Conservation (phyloP, 768 basidiomycete species). For the Boletus subparvulus region DNA sequence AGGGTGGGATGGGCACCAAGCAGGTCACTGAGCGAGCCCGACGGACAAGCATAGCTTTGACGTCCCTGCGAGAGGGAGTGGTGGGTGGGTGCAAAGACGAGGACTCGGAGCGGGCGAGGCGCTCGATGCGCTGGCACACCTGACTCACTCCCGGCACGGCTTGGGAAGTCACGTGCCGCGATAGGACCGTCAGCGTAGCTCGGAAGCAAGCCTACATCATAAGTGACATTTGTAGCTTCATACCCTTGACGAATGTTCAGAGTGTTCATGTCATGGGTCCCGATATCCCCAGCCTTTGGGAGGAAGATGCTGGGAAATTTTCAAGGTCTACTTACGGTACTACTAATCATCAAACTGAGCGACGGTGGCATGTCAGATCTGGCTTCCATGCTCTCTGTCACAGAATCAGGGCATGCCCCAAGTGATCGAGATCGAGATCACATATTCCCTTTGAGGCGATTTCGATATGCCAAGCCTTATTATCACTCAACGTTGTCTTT, state of each 20-base stretch:
- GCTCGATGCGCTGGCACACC: too few species aligned
- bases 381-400: background rate
- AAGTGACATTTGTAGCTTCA: background rate
- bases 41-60: too few species aligned
- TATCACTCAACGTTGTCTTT: background rate
- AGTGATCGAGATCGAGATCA: background rate
- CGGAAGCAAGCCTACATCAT: too few species aligned
- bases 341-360: slow-evolving; percentile 1
- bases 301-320: background rate
- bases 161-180: too few species aligned
- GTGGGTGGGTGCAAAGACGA: too few species aligned
- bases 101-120: too few species aligned
- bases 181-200: too few species aligned
- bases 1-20: too few species aligned
- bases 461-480: background rate
- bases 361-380: background rate
- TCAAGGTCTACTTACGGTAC: background rate
- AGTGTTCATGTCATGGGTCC: background rate
- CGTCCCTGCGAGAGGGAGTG: too few species aligned
- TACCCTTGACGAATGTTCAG: background rate
- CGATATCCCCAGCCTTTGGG: background rate
- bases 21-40: too few species aligned
- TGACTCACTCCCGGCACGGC: too few species aligned
- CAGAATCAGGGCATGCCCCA: background rate
- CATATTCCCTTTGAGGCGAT: background rate